A percentile compares a stretch with the other conserved stretches of the same genome.
Conservation (phyloP, 371 early-diverging fungal species). For the Mucor irregularis region DNA sequence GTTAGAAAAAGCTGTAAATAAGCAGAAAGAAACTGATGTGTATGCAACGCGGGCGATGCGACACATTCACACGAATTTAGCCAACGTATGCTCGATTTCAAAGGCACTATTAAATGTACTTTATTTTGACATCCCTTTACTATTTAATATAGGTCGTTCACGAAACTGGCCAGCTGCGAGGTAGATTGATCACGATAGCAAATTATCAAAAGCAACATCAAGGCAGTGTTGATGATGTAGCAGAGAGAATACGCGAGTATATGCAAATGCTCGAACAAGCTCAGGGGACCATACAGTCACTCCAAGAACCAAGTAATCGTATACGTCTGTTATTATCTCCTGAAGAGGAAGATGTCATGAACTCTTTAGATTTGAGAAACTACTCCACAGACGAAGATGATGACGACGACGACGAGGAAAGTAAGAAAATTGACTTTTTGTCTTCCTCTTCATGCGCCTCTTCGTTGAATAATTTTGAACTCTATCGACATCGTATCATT, state of each 20-base stretch:
- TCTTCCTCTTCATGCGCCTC: no score
- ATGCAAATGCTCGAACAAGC: slow-evolving; percentile 47
- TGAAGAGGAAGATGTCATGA: not conserved
- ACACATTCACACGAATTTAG: slow-evolving; percentile 57
- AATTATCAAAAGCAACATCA: slow-evolving; percentile 32
- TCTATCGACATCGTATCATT: slow-evolving; percentile 43
- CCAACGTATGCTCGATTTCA: slow-evolving; percentile 36
- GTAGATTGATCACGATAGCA: slow-evolving; percentile 30
- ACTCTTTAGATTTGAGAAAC: not conserved
- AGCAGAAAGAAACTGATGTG: slow-evolving; percentile 59
- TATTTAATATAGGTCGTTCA: slow-evolving; percentile 29
- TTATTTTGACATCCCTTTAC: not conserved
- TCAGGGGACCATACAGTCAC: slow-evolving; percentile 34
- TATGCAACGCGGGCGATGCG: slow-evolving; percentile 42
- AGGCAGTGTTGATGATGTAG: slow-evolving; percentile 32
- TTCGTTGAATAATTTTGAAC: slow-evolving; percentile 19
- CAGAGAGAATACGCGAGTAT: slow-evolving; percentile 43
- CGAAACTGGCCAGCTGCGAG: slow-evolving; percentile 35
- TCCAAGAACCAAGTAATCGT: slow-evolving; percentile 22
- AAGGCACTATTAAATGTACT: not conserved
- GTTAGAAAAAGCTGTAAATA: slow-evolving; percentile 55
- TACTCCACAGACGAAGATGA: not conserved
- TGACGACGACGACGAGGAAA: not conserved
- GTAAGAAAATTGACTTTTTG: not conserved
- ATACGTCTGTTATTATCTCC: not conserved